Evolutionary conservation across 106 monocot species (phyloP).

Genomic region (Apostasia shenzhenica): DNA sequence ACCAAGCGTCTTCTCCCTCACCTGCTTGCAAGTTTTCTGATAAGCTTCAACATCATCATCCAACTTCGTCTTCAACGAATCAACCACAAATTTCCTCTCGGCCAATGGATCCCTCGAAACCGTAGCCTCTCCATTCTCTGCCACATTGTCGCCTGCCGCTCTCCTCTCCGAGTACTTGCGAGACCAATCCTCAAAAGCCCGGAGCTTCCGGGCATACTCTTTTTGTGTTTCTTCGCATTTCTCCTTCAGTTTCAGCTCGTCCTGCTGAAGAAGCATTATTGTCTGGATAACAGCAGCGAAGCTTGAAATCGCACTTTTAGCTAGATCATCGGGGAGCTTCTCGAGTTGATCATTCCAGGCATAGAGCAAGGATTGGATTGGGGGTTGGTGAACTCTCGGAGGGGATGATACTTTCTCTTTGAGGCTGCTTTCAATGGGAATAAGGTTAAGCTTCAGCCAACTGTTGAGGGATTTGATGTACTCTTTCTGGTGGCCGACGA

Average conservation of each 20-base stretch:
- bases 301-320: conserved; percentile 48
- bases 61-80: conserved; percentile 26
- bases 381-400: conserved; percentile 16
- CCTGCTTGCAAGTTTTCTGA: conserved; percentile 42
- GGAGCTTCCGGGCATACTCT: conserved; percentile 38
- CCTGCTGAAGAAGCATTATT: conserved; percentile 52
- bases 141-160: conserved; percentile 11
- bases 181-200: conserved; percentile 69
- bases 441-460: conserved; percentile 77
- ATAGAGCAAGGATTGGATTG: conserved; percentile 55
- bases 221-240: conserved; percentile 46
- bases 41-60: conserved; percentile 32
- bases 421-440: conserved; percentile 82
- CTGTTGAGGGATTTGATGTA: conserved; percentile 64
- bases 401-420: conserved; percentile 93
- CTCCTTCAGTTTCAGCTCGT: conserved; percentile 73
- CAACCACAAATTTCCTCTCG: conserved; percentile 57
- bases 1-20: conserved; percentile 62
- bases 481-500: conserved; percentile 67
- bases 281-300: conserved; percentile 64
- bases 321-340: conserved; percentile 68
- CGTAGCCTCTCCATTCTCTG: conserved; percentile 24
- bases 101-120: conserved; percentile 42
- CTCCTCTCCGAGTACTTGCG: conserved; percentile 34
- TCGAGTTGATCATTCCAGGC: conserved; percentile 75